These are phyloP conservation scores for Paramecium biaurelia DNA, from an alignment of 73 alveolate species.

Conservation along the genomic window DNA sequence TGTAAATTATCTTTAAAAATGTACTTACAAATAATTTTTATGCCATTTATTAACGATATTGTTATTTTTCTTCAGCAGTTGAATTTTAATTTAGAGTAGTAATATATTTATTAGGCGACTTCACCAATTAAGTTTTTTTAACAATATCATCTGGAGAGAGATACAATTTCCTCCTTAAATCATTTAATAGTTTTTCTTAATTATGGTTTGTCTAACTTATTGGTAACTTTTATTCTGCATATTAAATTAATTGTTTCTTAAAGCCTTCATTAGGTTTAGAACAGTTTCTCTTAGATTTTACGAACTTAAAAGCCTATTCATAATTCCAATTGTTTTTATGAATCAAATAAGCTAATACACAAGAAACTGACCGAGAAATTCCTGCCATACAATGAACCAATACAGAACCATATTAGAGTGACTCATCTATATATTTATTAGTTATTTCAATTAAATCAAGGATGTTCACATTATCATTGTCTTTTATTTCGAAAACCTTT, in stretches of 20 bases:
- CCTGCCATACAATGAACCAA: conserved; percentile 23
- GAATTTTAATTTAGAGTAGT: neutral
- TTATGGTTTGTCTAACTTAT: neutral
- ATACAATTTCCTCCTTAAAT: neutral
- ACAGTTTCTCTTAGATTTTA: neutral
- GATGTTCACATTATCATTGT: neutral
- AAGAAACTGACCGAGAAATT: neutral
- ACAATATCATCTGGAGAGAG: neutral
- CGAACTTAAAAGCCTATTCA: neutral
- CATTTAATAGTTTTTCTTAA: neutral
- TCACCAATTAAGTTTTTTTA: neutral
- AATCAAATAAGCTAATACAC: neutral
- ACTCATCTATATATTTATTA: neutral
- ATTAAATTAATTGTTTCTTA: neutral
- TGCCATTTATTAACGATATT: neutral
- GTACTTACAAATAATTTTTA: neutral
- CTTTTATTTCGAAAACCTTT: neutral
- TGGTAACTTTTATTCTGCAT: neutral
- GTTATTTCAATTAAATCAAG: neutral
- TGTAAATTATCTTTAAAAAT: neutral
- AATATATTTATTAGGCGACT: neutral
- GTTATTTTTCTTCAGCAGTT: neutral
- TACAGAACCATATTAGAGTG: neutral
- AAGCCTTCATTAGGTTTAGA: neutral
- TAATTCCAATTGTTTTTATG: neutral